Percentiles rank a stretch among this genome's conserved stretches.
phyloP scores from a whole-genome alignment of 2,329 filamentous ascomycete species.

The Pyricularia grisea region DNA sequence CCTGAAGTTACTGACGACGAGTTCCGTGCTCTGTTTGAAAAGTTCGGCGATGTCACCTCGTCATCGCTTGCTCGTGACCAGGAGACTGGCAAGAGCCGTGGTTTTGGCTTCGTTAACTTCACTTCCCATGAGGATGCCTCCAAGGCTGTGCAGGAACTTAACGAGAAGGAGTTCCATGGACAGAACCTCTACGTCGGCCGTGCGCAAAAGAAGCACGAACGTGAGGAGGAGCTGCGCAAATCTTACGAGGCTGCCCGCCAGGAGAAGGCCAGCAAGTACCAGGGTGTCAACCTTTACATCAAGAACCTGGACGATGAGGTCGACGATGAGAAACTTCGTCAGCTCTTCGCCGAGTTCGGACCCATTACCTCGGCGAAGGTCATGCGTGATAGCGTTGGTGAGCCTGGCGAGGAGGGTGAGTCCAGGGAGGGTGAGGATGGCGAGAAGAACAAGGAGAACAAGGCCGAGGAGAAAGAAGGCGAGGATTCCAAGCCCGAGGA shows the following conservation, averaged over 20 bases:
- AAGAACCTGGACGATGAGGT: slow-evolving; percentile 98
- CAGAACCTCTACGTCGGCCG: slow-evolving; percentile 97
- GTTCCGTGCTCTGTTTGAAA: slow-evolving; percentile 88
- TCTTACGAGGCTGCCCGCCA: slow-evolving; percentile 96
- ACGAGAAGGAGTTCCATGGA: slow-evolving; percentile 83
- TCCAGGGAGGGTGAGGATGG: slow-evolving; percentile 39
- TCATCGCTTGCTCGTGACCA: slow-evolving; percentile 83
- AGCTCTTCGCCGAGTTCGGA: slow-evolving; percentile 84
- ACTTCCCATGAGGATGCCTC: slow-evolving; percentile 80
- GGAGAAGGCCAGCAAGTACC: slow-evolving; percentile 99
- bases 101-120: slow-evolving; percentile 95
- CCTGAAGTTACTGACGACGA: slow-evolving; percentile 81
- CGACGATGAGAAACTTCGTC: slow-evolving; percentile 94
- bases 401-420: slow-evolving; percentile 47
- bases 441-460: slow-evolving; percentile 36
- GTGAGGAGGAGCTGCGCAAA: slow-evolving; percentile 97
- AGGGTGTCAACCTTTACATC: slow-evolving; percentile 98
- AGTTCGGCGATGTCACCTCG: slow-evolving; percentile 89
- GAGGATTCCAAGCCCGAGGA: slow-evolving; percentile 40
- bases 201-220: slow-evolving; percentile 99
- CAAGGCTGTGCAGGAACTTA: slow-evolving; percentile 82
- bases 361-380: slow-evolving; percentile 98
- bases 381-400: slow-evolving; percentile 73
- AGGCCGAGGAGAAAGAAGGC: slow-evolving; percentile 30
- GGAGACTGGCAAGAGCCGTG: slow-evolving; percentile 82